A percentile compares a stretch with the other conserved stretches of the same genome.
Evolutionary conservation across 345 rosid genomes (phyloP).

Genomic region (Lenwebbia sp.): DNA sequence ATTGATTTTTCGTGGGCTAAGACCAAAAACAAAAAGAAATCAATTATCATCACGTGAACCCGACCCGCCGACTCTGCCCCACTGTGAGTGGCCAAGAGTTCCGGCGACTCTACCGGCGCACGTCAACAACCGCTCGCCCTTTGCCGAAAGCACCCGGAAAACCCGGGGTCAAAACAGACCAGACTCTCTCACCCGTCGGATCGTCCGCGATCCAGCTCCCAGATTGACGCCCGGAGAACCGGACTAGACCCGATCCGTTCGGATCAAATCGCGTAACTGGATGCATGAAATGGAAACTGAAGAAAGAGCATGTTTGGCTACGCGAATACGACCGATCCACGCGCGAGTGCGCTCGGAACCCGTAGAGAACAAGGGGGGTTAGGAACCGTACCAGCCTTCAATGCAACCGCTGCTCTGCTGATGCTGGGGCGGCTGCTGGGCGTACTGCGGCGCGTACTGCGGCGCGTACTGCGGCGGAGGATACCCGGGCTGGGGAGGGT

Average conservation of each 20-base stretch:
- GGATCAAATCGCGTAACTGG: neutral
- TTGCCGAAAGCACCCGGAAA: too few species aligned
- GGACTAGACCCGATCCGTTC: neutral
- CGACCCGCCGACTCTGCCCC: neutral
- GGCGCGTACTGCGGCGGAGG: conserved; percentile 60
- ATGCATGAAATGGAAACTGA: neutral
- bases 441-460: conserved; percentile 73
- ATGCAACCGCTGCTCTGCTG: conserved; percentile 37
- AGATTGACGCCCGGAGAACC: neutral
- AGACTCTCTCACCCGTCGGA: neutral
- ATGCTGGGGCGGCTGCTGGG: conserved; percentile 53
- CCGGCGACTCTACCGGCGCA: neutral
- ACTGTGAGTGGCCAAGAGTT: neutral
- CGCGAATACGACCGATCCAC: neutral
- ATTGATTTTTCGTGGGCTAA: too few species aligned
- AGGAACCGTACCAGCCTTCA: conserved; percentile 61
- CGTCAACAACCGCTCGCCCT: too few species aligned
- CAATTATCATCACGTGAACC: neutral
- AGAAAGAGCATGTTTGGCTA: neutral
- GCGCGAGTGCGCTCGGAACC: too few species aligned
- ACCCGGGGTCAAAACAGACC: neutral
- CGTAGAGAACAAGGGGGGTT: neutral
- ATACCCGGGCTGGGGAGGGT: conserved; percentile 17
- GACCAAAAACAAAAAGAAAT: too few species aligned
- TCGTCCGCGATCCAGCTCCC: neutral